Evolutionary conservation across 2,329 filamentous ascomycete species (phyloP).

Genomic region (Cryoendolithus antarcticus): DNA sequence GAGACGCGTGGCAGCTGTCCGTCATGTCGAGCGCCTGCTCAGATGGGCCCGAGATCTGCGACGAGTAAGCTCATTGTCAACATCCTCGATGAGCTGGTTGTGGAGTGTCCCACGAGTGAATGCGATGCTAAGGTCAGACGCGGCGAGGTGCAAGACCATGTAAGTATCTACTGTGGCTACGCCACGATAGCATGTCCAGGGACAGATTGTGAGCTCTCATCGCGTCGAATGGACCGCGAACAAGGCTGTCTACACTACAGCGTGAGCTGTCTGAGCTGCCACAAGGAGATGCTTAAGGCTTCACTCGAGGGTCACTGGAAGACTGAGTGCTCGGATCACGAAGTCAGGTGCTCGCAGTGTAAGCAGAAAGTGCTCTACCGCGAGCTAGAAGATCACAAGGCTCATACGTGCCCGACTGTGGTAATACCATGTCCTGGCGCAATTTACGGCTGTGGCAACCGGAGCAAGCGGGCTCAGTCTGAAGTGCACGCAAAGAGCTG

Average conservation of each 20-base stretch:
- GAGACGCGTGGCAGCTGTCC: conserved; percentile 36
- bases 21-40: conserved; percentile 39
- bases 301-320: conserved; percentile 35
- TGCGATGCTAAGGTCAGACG: conserved; percentile 43
- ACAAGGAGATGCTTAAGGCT: conserved; percentile 40
- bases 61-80: conserved; percentile 43
- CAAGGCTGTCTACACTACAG: conserved; percentile 43
- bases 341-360: conserved; percentile 32
- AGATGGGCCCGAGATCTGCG: conserved; percentile 23
- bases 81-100: conserved; percentile 49
- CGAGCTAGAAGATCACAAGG: conserved; percentile 30
- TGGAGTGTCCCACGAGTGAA: conserved; percentile 44
- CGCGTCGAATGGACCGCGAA: conserved; percentile 42
- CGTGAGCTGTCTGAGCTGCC: conserved; percentile 41
- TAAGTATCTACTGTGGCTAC: conserved; percentile 48
- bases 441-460: conserved; percentile 31
- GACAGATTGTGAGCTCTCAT: conserved; percentile 36
- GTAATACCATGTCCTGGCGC: conserved; percentile 32
- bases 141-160: conserved; percentile 45
- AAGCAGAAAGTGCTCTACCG: conserved; percentile 28
- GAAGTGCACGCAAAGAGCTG: conserved; percentile 29
- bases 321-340: conserved; percentile 38
- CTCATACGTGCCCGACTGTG: conserved; percentile 29
- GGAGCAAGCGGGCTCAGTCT: conserved; percentile 27
- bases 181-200: conserved; percentile 41